Conservation (phyloP, 768 basidiomycete species). For the Mycena crocata region DNA sequence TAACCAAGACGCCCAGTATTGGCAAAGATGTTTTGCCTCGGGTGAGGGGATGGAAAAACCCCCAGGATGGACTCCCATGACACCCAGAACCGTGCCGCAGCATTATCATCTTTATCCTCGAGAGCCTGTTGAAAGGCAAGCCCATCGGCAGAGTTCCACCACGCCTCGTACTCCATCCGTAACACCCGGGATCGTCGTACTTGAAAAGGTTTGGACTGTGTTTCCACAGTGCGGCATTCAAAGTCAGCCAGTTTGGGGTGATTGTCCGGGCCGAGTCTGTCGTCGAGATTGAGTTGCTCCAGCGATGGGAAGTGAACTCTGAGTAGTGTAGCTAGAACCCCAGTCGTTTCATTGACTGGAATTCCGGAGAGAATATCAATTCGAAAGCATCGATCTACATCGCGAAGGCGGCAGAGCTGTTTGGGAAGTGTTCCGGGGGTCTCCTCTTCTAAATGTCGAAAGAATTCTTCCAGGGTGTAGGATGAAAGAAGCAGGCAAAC, state of each 20-base stretch:
- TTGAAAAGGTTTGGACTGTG: neutral
- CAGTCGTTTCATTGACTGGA: neutral
- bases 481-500: neutral
- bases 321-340: neutral
- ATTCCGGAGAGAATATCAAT: neutral
- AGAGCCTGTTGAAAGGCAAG: neutral
- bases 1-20: neutral
- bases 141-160: constrained; percentile 2
- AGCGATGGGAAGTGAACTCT: neutral
- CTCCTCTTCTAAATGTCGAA: neutral
- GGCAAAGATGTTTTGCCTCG: neutral
- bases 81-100: neutral
- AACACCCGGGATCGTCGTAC: neutral
- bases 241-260: neutral
- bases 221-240: neutral
- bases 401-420: neutral
- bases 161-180: neutral
- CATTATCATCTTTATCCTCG: neutral
- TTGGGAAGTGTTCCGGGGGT: neutral
- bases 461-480: neutral
- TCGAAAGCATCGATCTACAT: constrained; percentile 2
- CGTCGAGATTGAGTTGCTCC: neutral
- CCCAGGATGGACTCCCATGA: neutral
- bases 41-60: neutral
- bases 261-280: no score